A percentile compares a stretch with the other conserved stretches of the same genome.
phyloP scores from a whole-genome alignment of 306 rosid genomes.

The Cotoneaster glaucophyllus region DNA sequence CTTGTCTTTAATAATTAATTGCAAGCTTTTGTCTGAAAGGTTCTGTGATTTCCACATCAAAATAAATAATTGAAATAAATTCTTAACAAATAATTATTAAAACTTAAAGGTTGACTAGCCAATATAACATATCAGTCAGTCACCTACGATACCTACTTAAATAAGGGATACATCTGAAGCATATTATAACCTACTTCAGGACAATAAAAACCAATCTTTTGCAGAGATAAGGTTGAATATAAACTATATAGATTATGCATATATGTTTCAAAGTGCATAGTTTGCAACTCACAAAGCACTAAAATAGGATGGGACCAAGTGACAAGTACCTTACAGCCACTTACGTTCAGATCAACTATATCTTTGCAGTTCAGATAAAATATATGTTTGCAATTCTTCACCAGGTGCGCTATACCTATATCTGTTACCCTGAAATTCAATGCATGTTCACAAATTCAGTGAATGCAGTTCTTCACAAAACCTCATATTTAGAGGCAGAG shows the following conservation, averaged over 20 bases:
- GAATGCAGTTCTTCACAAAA: background rate
- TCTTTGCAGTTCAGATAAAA: too few species aligned
- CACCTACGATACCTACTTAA: background rate
- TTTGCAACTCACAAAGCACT: background rate
- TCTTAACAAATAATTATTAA: conserved; percentile 1
- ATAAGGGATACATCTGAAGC: too few species aligned
- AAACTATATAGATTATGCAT: background rate
- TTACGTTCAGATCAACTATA: conserved; percentile 64
- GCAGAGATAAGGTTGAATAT: background rate
- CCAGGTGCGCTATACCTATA: conserved; percentile 33
- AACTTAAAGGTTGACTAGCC: background rate
- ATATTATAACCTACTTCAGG: background rate
- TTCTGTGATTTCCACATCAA: conserved; percentile 44
- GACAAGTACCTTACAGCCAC: conserved; percentile 80
- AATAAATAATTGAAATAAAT: conserved; percentile 18
- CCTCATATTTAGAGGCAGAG: background rate
- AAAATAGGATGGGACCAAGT: conserved; percentile 1
- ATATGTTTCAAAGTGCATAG: background rate
- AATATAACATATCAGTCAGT: background rate
- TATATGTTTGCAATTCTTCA: conserved; percentile 52
- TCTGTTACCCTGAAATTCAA: conserved; percentile 58
- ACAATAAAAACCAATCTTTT: background rate
- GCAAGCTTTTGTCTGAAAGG: conserved; percentile 49
- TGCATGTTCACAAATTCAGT: conserved; percentile 14
- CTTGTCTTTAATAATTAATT: conserved; percentile 21